These are phyloP conservation scores for Acanthamoeba pearcei DNA, from an alignment of 208 protist genomes.

Conservation along the genomic window DNA sequence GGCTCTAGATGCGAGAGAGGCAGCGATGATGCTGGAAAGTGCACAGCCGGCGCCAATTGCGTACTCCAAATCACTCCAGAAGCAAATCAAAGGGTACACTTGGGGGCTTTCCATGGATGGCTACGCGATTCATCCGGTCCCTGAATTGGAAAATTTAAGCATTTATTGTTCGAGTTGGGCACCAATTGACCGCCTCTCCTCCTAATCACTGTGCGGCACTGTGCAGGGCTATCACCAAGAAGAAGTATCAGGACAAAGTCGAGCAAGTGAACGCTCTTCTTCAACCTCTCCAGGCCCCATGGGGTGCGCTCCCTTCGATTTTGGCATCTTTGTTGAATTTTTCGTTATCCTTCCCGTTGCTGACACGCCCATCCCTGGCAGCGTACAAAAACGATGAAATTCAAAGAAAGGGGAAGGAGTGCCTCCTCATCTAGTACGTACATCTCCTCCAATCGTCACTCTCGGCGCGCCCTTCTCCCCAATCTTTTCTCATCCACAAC, in stretches of 20 bases:
- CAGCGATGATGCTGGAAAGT: slow-evolving; percentile 4
- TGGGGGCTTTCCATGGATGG: neutral
- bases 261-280: slow-evolving; percentile 41
- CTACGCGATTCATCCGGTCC: neutral
- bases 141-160: no score
- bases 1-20: neutral
- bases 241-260: slow-evolving; percentile 50
- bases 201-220: neutral
- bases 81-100: neutral
- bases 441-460: neutral
- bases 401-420: slow-evolving; percentile 26
- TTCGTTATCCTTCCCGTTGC: neutral
- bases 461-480: neutral
- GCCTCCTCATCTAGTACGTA: slow-evolving; percentile 41
- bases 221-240: slow-evolving; percentile 26
- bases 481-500: neutral
- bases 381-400: slow-evolving; percentile 29
- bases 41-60: neutral
- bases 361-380: neutral
- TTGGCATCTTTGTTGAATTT: neutral
- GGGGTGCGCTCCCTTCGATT: neutral
- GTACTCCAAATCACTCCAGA: neutral
- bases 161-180: neutral
- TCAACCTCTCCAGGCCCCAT: slow-evolving; percentile 12
- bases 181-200: neutral